Base-by-base conservation (phyloP, 257 asterid genomes). In the Penstemon eatonii region DNA sequence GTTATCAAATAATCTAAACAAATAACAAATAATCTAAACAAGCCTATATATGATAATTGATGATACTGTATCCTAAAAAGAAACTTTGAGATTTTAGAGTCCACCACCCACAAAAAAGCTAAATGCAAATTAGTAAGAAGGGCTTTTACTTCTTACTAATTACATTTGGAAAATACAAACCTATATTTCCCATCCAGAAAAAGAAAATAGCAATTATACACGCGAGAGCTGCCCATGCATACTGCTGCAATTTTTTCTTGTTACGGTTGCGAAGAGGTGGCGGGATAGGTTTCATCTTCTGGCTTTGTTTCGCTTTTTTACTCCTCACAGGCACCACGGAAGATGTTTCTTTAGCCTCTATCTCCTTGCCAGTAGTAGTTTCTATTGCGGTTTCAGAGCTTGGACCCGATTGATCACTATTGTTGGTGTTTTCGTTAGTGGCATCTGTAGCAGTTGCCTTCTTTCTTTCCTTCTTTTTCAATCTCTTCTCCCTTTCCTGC, bases 401-500 rank as follows among this genome's bases (percentile, higher is more conserved):
- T 60, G 77, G 60, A 19, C 60, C 75, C 42, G 75, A 64, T 61
- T 82, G 95, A 45, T 68, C 5, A 7, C 15, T 72, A 8, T 66
- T 66, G 53, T 45, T 84, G 80, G 37, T 73, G 55, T 43, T 70
- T 6, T 79, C 86, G 3, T 68, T 63, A 8, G 13, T 43, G 13
- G 47, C 76, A 4, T 87, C 93, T 4, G 78, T 60, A 62, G 60
- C 74, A 4, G 47, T 56, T 25, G 79, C 85, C 85, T 82, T 88
- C 89, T 80, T 88, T 74, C 86, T 79, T 82, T 89, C 97, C 83
- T 86, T 94, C 90, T 91, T 94, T 65, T 92, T 78, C 78, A 81
- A 67, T 71, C 87, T 89, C 89, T 89, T 94, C 85, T 91, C 97
- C 74, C 86, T 86, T 76, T 91, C 96, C 99, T 94, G 74, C 55